Base-by-base conservation (phyloP, 345 rosid species). In the Trapa bicornis region DNA sequence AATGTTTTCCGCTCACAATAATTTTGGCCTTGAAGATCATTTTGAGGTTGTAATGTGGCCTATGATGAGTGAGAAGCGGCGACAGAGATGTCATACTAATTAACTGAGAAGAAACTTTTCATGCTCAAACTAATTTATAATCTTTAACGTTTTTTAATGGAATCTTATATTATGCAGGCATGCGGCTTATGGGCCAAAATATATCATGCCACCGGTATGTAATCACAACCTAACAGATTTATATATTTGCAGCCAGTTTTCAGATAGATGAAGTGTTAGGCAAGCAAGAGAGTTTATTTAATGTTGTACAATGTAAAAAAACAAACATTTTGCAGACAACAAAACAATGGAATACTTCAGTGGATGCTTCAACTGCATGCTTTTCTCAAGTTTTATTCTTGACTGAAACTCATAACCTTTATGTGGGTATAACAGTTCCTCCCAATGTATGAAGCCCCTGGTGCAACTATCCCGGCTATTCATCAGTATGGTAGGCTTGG, bases 401-500 rank as follows among this genome's bases (percentile, higher is more conserved):
- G 12, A 64, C 90, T 97, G 89, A 92, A 61, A 68, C 75, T 29
- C 86, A 88, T 82, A 87, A 80, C 71, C 91, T 94, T 48, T 88
- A 90, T 69, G 43, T 75, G 62, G 87, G 81, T 33, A 22, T 97
- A 89, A 75, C 98, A 85, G 68, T 88, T 87, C 85, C 84, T 90
- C 83, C 96, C 82, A 72, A 72, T 83, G 48, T 91, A 88, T 71
- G 98, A 96, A 77, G 80, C 83, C 39, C 96, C 89, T 22, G 92
- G 90, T 68, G 65, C 87, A 47, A 81, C 81, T 47, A 83, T 76
- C 56, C 22, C 97, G 54, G 78, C 90, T 10, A 47, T 85, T 47
- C 85, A 87, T 79, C 92, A 87, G 47, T 84, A 80, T 52, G 94
- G 88, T 38, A 92, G 83, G 72, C 1, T 82, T 71, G 84, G 86